phyloP scores from a whole-genome alignment of 164 flowering plant genomes.

The Paratinospora sagittata region DNA sequence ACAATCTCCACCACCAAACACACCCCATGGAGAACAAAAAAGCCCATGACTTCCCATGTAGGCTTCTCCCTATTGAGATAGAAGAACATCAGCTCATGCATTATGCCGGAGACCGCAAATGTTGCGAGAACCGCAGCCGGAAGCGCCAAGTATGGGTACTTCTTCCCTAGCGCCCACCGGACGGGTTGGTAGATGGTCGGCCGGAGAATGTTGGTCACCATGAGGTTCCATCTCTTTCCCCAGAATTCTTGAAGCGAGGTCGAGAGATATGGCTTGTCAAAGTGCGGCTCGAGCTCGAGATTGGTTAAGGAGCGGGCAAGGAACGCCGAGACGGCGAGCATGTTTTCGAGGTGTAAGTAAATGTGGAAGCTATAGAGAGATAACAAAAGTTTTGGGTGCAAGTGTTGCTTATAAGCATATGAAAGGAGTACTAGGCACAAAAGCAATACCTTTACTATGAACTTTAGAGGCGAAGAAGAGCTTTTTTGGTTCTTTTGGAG shows the following conservation, averaged over 20 bases:
- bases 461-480: slow-evolving; percentile 12
- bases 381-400: slow-evolving; percentile 23
- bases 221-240: slow-evolving; percentile 35
- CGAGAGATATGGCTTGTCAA: slow-evolving; percentile 28
- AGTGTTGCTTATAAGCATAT: slow-evolving; percentile 22
- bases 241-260: slow-evolving; percentile 35
- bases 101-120: slow-evolving; percentile 32
- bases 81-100: slow-evolving; percentile 40
- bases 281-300: slow-evolving; percentile 23
- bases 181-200: slow-evolving; percentile 5
- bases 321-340: slow-evolving; percentile 17
- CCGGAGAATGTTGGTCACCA: slow-evolving; percentile 20
- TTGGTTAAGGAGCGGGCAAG: slow-evolving; percentile 12
- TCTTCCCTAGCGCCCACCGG: slow-evolving; percentile 3
- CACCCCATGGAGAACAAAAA: slow-evolving; percentile 25
- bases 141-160: slow-evolving; percentile 27
- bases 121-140: slow-evolving; percentile 19
- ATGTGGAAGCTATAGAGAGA: slow-evolving; percentile 27
- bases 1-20: slow-evolving; percentile 21
- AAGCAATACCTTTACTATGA: slow-evolving; percentile 18
- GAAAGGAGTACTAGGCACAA: slow-evolving; percentile 11
- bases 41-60: slow-evolving; percentile 27
- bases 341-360: slow-evolving; percentile 30
- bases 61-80: slow-evolving; percentile 19
- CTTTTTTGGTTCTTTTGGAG: background rate